A percentile compares a stretch with the other conserved stretches of the same genome.
Conservation (phyloP, 225 moss, liverwort and hornwort species). For the Bryum argenteum region DNA sequence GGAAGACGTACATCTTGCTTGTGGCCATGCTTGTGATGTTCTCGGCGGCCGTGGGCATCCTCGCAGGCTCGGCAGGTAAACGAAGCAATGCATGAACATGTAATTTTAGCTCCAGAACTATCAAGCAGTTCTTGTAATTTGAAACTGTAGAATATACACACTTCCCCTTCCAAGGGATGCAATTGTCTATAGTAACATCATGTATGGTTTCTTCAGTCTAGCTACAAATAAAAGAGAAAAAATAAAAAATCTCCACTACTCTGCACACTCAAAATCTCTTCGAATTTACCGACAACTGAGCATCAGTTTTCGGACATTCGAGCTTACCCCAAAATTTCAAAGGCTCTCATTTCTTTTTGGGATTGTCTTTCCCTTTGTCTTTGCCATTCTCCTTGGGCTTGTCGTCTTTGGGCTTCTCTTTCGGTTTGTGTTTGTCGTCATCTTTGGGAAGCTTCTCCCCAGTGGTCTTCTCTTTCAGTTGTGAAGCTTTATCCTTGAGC, state of each 20-base stretch:
- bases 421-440: background rate
- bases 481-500: conserved; percentile 13
- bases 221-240: too few relatives aligned
- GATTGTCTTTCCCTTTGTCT: conserved; percentile 14
- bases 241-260: too few relatives aligned
- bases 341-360: conserved; percentile 24
- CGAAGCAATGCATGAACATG: background rate
- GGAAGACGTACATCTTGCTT: conserved; percentile 67
- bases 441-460: conserved; percentile 5
- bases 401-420: conserved; percentile 14
- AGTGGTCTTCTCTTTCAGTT: conserved; percentile 9
- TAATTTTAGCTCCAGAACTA: background rate
- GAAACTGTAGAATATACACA: conserved; percentile 16
- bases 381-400: conserved; percentile 9
- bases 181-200: too few relatives aligned
- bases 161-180: conserved; percentile 5
- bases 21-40: conserved; percentile 88
- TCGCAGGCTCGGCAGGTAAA: conserved; percentile 77
- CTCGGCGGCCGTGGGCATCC: conserved; percentile 67
- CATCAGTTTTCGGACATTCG: too few relatives aligned
- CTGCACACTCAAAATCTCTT: too few relatives aligned
- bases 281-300: too few relatives aligned
- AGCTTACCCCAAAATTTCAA: background rate
- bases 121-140: conserved; percentile 11
- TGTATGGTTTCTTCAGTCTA: too few relatives aligned